Conservation (phyloP, 1,139 yeast species). For the Pichia inconspicua region DNA sequence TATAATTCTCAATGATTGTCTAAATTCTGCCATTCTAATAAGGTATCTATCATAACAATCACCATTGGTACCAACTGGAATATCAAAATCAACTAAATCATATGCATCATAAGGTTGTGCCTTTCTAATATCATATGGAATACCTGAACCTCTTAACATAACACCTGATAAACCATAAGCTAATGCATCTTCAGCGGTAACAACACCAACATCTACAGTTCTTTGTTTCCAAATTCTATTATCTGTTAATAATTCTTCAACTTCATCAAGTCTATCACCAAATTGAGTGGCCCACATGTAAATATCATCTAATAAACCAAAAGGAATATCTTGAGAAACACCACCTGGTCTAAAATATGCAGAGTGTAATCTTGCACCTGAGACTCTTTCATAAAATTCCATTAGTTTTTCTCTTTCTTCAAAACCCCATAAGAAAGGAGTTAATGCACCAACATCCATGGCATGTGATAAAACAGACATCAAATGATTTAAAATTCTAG, state of each 20-base stretch:
- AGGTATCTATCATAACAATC: slow-evolving; percentile 89
- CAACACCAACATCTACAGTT: slow-evolving; percentile 72
- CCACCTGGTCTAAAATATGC: slow-evolving; percentile 93
- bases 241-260: slow-evolving; percentile 82
- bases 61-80: slow-evolving; percentile 81
- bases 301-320: slow-evolving; percentile 79
- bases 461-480: too few relatives aligned
- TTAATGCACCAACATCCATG: too few relatives aligned
- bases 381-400: slow-evolving; percentile 63
- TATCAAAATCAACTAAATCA: slow-evolving; percentile 76
- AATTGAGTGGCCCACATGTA: slow-evolving; percentile 97
- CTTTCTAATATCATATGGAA: slow-evolving; percentile 81
- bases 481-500: too few relatives aligned
- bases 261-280: slow-evolving; percentile 87
- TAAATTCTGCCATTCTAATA: slow-evolving; percentile 84
- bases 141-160: slow-evolving; percentile 86
- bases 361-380: slow-evolving; percentile 80
- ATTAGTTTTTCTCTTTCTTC: slow-evolving; percentile 89
- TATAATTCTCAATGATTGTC: slow-evolving; percentile 83
- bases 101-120: slow-evolving; percentile 89
- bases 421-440: slow-evolving; percentile 52
- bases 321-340: slow-evolving; percentile 81
- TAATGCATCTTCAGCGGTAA: slow-evolving; percentile 81
- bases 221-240: slow-evolving; percentile 92
- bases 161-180: slow-evolving; percentile 78